phyloP scores from a whole-genome alignment of 2,329 filamentous ascomycete species.

The Coleophoma cylindrospora region DNA sequence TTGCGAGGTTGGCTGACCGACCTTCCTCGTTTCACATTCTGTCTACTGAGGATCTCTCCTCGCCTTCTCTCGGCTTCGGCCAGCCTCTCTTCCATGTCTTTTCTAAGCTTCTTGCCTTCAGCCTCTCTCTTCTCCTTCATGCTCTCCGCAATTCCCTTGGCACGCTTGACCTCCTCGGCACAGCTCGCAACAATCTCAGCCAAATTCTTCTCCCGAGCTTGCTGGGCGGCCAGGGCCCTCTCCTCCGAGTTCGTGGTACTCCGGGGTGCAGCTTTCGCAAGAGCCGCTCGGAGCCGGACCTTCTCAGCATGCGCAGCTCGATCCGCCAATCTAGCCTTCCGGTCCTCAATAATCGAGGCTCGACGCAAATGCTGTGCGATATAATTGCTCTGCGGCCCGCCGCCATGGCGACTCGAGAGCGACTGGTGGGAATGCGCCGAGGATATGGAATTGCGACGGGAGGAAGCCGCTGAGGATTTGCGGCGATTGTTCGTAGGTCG shows the following conservation, averaged over 20 bases:
- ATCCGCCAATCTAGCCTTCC: slow-evolving; percentile 74
- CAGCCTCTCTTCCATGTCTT: slow-evolving; percentile 75
- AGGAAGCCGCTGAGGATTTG: slow-evolving; percentile 72
- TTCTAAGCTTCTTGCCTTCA: slow-evolving; percentile 62
- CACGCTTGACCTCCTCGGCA: slow-evolving; percentile 76
- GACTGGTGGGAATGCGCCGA: slow-evolving; percentile 53
- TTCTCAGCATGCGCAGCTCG: slow-evolving; percentile 79
- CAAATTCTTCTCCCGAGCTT: slow-evolving; percentile 74
- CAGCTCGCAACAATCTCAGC: slow-evolving; percentile 78
- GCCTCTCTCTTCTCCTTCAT: slow-evolving; percentile 78
- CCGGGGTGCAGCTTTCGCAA: slow-evolving; percentile 64
- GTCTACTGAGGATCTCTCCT: slow-evolving; percentile 54
- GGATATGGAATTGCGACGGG: slow-evolving; percentile 74
- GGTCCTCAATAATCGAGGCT: slow-evolving; percentile 74
- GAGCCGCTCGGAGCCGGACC: slow-evolving; percentile 69
- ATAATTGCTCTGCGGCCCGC: slow-evolving; percentile 67
- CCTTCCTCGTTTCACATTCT: slow-evolving; percentile 45
- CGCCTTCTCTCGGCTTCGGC: slow-evolving; percentile 72
- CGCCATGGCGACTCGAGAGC: slow-evolving; percentile 36
- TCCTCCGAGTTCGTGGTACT: slow-evolving; percentile 68
- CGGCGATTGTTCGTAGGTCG: slow-evolving; percentile 60
- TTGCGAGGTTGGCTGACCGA: slow-evolving; percentile 50
- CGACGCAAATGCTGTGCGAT: slow-evolving; percentile 75
- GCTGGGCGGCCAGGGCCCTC: slow-evolving; percentile 69
- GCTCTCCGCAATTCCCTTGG: slow-evolving; percentile 76